Evolutionary conservation across 225 moss, liverwort and hornwort genomes (phyloP).

Genomic region (Polytrichum formosum): DNA sequence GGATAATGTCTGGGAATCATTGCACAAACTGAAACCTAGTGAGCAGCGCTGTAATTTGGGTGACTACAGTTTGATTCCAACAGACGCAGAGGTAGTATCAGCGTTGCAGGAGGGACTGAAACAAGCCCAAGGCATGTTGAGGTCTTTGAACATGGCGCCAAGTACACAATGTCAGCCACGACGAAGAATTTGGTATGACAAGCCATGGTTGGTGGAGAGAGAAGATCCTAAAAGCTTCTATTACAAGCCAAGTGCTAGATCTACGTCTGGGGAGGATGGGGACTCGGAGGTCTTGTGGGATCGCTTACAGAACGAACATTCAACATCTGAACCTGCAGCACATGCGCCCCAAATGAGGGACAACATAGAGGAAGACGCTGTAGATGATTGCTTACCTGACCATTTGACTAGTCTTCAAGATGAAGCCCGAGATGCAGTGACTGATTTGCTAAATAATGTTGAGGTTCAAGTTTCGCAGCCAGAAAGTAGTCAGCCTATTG

Average conservation of each 20-base stretch:
- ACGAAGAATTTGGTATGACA: background rate
- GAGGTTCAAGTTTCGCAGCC: background rate
- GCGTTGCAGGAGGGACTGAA: background rate
- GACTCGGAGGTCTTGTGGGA: background rate
- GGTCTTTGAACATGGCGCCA: slow-evolving; percentile 1
- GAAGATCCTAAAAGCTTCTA: background rate
- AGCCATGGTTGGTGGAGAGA: background rate
- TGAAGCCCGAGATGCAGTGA: background rate
- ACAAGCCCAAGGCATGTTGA: background rate
- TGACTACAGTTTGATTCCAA: background rate
- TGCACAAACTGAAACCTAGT: background rate
- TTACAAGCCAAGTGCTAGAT: background rate
- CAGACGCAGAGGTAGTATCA: background rate
- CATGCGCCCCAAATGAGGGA: background rate
- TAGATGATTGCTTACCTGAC: background rate
- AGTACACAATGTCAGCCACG: background rate
- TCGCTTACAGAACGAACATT: background rate
- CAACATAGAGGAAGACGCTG: background rate
- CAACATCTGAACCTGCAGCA: background rate
- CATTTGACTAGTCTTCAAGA: background rate
- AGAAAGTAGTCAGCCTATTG: background rate
- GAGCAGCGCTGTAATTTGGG: background rate
- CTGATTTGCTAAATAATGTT: background rate
- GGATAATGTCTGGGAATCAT: background rate
- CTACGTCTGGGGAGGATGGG: background rate